Percentiles rank a stretch among this genome's conserved stretches.
Conservation (phyloP, 495 filamentous ascomycete genomes). For the Amorphotheca resinae region DNA sequence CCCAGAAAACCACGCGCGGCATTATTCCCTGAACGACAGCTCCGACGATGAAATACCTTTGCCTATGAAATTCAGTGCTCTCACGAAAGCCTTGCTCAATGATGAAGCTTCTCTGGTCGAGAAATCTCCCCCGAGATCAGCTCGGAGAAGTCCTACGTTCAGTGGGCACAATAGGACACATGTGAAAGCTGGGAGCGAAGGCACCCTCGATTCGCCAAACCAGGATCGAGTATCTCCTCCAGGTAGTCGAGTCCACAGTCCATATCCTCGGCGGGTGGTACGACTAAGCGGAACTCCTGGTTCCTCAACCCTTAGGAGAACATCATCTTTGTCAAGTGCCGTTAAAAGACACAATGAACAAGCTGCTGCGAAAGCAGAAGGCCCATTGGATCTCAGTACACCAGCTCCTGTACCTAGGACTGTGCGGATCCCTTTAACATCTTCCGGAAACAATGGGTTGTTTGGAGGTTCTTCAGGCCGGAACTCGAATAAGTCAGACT, state of each 20-base stretch:
- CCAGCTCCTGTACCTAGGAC: constrained; percentile 51
- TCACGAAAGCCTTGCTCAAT: constrained; percentile 63
- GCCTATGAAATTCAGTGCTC: constrained; percentile 68
- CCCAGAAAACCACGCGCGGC: constrained; percentile 8
- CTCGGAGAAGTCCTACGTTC: constrained; percentile 7
- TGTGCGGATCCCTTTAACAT: constrained; percentile 43
- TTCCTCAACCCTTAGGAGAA: constrained; percentile 15
- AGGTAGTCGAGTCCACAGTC: constrained; percentile 12
- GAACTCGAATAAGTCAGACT: constrained; percentile 24
- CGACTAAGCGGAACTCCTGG: constrained; percentile 18
- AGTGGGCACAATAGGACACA: background rate
- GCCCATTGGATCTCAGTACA: constrained; percentile 45
- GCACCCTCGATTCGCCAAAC: background rate
- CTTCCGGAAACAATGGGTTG: constrained; percentile 28
- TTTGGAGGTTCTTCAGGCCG: constrained; percentile 30
- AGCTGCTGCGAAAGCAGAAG: constrained; percentile 10
- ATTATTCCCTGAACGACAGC: constrained; percentile 40
- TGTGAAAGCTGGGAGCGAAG: constrained; percentile 4
- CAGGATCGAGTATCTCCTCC: constrained; percentile 3
- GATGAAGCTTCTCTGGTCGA: constrained; percentile 41
- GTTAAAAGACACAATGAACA: constrained; percentile 10
- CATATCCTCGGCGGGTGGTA: constrained; percentile 16
- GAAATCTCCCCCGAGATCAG: constrained; percentile 17
- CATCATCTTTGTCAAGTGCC: constrained; percentile 15
- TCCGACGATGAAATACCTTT: constrained; percentile 61